Conservation (phyloP, 2,329 filamentous ascomycete species). For the Talaromyces piceae region DNA sequence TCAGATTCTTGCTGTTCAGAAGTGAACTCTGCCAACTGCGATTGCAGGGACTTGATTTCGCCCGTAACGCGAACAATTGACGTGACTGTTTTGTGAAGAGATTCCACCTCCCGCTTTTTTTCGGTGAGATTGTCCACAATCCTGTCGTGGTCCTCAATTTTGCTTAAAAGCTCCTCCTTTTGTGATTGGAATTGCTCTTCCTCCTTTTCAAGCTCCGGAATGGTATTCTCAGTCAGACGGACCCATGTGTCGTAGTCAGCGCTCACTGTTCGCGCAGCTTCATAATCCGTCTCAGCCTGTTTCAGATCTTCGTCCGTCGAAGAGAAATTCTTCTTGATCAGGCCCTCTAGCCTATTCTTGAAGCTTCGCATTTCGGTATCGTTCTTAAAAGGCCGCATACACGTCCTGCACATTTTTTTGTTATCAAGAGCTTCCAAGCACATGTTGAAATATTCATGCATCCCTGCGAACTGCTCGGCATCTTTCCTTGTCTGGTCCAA, state of each 20-base stretch:
- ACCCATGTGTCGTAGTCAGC: conserved; percentile 67
- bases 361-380: conserved; percentile 56
- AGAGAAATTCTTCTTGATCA: conserved; percentile 46
- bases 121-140: conserved; percentile 55
- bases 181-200: conserved; percentile 55
- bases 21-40: conserved; percentile 66
- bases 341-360: conserved; percentile 56
- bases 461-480: conserved; percentile 57
- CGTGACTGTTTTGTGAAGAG: conserved; percentile 65
- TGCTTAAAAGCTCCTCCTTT: conserved; percentile 51
- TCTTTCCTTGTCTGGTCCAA: conserved; percentile 53
- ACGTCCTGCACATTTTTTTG: conserved; percentile 69
- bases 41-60: conserved; percentile 64
- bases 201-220: conserved; percentile 62
- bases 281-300: conserved; percentile 55
- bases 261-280: conserved; percentile 55
- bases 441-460: conserved; percentile 63
- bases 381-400: conserved; percentile 60
- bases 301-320: conserved; percentile 56
- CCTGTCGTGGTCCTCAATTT: conserved; percentile 62
- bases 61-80: conserved; percentile 65
- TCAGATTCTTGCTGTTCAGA: conserved; percentile 66
- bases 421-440: conserved; percentile 60
- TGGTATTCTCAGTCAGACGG: conserved; percentile 58
- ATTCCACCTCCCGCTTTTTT: conserved; percentile 65